Conservation (phyloP, 1,284 basidiomycete species). For the Sparassis latifolia region DNA sequence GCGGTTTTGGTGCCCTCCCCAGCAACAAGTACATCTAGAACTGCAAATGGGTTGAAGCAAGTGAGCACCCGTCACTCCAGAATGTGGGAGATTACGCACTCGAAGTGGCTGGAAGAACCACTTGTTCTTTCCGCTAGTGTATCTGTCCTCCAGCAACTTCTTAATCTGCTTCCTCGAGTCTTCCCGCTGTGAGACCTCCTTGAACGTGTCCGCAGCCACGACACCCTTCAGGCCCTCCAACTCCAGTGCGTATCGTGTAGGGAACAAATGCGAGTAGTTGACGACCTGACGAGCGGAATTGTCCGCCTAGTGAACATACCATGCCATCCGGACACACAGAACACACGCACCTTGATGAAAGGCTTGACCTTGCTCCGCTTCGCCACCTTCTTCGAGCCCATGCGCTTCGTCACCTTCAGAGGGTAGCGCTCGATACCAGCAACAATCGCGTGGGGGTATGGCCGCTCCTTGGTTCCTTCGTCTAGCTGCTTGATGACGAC, state of each 20-base stretch:
- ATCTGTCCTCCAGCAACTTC: slow-evolving; percentile 91
- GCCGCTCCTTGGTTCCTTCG: slow-evolving; percentile 84
- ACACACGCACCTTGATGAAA: slow-evolving; percentile 85
- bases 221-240: slow-evolving; percentile 87
- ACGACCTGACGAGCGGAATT: slow-evolving; percentile 46
- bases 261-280: slow-evolving; percentile 98
- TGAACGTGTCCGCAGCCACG: slow-evolving; percentile 84
- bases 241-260: slow-evolving; percentile 94
- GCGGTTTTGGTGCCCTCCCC: slow-evolving; percentile 4
- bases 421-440: slow-evolving; percentile 96
- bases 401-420: slow-evolving; percentile 90
- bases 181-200: slow-evolving; percentile 89
- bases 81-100: slow-evolving; percentile 37
- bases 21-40: background rate
- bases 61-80: background rate
- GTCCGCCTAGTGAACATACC: background rate
- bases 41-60: slow-evolving; percentile 14
- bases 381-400: slow-evolving; percentile 92
- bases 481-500: slow-evolving; percentile 87
- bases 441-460: slow-evolving; percentile 94
- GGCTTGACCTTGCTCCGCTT: slow-evolving; percentile 94
- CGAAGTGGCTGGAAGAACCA: slow-evolving; percentile 88
- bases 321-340: no score
- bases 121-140: slow-evolving; percentile 87
- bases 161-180: slow-evolving; percentile 94